phyloP scores from a whole-genome alignment of 805 yeast genomes.

The Grigorovia yakushimaensis region DNA sequence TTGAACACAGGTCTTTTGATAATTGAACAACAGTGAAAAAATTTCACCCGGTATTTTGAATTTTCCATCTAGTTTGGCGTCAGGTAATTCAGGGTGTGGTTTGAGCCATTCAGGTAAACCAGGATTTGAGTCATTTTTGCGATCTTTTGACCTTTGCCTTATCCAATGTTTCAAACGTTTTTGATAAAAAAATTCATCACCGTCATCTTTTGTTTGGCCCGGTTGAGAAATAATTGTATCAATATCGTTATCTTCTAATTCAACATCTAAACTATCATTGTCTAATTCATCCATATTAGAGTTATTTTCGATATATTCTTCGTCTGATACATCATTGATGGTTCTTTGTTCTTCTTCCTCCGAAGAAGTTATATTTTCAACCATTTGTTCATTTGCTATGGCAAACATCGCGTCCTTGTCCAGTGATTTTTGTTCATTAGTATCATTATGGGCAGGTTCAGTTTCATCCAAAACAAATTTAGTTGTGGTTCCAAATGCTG shows the following conservation, averaged over 20 bases:
- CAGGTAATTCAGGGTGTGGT: conserved; percentile 71
- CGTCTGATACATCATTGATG: conserved; percentile 14
- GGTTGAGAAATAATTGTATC: conserved; percentile 14
- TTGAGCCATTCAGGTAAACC: conserved; percentile 50
- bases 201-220: conserved; percentile 54
- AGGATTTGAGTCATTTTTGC: conserved; percentile 13
- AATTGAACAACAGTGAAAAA: conserved; percentile 76
- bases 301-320: conserved; percentile 18
- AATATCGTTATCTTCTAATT: conserved; percentile 9
- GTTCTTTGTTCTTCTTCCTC: conserved; percentile 18
- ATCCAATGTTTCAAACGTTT: conserved; percentile 55
- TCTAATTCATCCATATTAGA: conserved; percentile 11
- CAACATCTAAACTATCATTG: conserved; percentile 8
- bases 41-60: conserved; percentile 85
- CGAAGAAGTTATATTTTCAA: conserved; percentile 10
- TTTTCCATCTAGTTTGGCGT: conserved; percentile 60
- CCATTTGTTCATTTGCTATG: conserved; percentile 16
- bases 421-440: background rate
- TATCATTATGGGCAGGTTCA: background rate
- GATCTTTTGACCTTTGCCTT: conserved; percentile 37
- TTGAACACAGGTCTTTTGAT: conserved; percentile 93
- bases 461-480: conserved; percentile 35
- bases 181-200: conserved; percentile 59
- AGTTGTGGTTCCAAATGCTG: conserved; percentile 75
- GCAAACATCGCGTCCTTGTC: conserved; percentile 2